phyloP scores from a whole-genome alignment of 768 basidiomycete species.

The Suillus lakei region DNA sequence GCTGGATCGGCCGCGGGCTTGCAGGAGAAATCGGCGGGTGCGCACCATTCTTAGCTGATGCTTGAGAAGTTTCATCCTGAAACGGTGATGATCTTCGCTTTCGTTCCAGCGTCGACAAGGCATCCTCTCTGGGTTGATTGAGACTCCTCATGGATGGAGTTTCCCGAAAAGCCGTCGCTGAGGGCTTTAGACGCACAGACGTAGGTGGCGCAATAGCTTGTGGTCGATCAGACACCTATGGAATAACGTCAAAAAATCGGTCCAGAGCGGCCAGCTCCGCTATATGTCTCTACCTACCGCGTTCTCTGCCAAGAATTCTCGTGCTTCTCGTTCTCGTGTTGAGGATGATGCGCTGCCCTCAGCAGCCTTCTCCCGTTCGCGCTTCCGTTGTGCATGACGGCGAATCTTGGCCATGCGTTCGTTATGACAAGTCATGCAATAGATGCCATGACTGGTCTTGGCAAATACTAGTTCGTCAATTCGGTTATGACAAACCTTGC shows the following conservation, averaged over 20 bases:
- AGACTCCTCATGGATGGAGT: constrained; percentile 28
- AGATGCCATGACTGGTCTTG: constrained; percentile 97
- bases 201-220: constrained; percentile 10
- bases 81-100: constrained; percentile 20
- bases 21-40: constrained; percentile 7
- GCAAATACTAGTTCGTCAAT: constrained; percentile 99
- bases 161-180: constrained; percentile 28
- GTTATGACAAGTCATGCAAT: constrained; percentile 98
- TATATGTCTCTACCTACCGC: constrained; percentile 41
- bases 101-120: constrained; percentile 6
- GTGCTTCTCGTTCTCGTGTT: constrained; percentile 29
- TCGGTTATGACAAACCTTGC: constrained; percentile 90
- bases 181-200: constrained; percentile 27
- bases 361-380: constrained; percentile 53
- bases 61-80: constrained; percentile 12
- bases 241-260: constrained; percentile 7
- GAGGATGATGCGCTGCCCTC: constrained; percentile 27
- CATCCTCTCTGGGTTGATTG: constrained; percentile 17
- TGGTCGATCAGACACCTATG: constrained; percentile 17
- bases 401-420: constrained; percentile 94
- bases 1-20: constrained; percentile 21
- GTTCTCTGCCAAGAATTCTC: constrained; percentile 40
- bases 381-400: constrained; percentile 88
- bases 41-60: neutral
- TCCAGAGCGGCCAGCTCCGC: neutral